phyloP scores from a whole-genome alignment of 2,329 filamentous ascomycete species.

The Periconia sp. region DNA sequence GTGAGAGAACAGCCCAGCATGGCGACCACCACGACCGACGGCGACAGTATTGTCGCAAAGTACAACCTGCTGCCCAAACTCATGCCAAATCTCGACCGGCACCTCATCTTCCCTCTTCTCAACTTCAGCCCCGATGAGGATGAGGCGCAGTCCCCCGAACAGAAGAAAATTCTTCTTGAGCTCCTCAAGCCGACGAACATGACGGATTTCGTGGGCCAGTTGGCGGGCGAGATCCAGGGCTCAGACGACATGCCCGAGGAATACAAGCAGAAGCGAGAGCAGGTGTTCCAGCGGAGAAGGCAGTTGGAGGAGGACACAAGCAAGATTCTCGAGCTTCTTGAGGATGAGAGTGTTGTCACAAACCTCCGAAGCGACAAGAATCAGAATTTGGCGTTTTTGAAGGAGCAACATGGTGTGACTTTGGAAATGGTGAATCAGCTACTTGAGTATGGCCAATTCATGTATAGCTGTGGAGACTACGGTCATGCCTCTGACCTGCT shows the following conservation, averaged over 20 bases:
- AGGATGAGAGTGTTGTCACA: constrained; percentile 86
- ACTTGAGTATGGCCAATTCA: constrained; percentile 94
- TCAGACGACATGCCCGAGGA: constrained; percentile 79
- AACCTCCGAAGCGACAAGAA: constrained; percentile 96
- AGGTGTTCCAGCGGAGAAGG: constrained; percentile 82
- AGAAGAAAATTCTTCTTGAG: constrained; percentile 87
- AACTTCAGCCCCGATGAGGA: constrained; percentile 88
- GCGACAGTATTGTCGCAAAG: constrained; percentile 66
- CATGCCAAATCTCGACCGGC: constrained; percentile 90
- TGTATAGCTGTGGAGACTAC: constrained; percentile 98
- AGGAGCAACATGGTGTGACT: constrained; percentile 95
- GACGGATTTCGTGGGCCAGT: constrained; percentile 93
- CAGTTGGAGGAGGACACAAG: constrained; percentile 85
- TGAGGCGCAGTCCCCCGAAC: constrained; percentile 74
- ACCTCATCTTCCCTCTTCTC: constrained; percentile 94
- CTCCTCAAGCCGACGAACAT: constrained; percentile 98
- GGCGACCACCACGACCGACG: constrained; percentile 42
- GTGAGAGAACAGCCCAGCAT: constrained; percentile 35
- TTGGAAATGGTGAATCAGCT: constrained; percentile 95
- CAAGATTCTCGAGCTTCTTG: constrained; percentile 86
- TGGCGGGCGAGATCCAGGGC: constrained; percentile 88
- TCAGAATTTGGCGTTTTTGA: constrained; percentile 96
- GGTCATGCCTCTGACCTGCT: constrained; percentile 87
- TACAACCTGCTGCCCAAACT: constrained; percentile 87
- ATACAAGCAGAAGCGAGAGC: constrained; percentile 86